A percentile compares a stretch with the other conserved stretches of the same genome.
These are phyloP conservation scores for Asterochloris erici DNA, from an alignment of 139 green algal species.

Conservation along the genomic window DNA sequence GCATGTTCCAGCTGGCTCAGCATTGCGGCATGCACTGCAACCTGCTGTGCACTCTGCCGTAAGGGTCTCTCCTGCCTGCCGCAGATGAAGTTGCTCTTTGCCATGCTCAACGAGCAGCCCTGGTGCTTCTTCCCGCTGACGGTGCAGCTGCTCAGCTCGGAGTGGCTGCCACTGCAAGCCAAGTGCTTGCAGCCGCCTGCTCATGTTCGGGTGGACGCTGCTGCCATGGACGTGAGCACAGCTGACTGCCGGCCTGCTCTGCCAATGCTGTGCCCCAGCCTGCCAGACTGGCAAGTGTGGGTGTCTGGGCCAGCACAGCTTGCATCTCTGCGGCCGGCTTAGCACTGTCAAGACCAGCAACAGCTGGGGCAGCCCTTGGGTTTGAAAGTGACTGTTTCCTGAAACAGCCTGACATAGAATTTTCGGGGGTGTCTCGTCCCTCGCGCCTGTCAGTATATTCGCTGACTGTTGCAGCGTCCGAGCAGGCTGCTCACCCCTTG, in stretches of 20 bases:
- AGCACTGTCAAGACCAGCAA: background rate
- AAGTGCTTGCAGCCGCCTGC: constrained; percentile 30
- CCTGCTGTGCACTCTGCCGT: too few relatives aligned
- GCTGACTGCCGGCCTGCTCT: background rate
- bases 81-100: constrained; percentile 65
- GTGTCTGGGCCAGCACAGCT: background rate
- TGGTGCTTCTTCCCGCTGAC: constrained; percentile 82
- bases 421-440: constrained; percentile 16
- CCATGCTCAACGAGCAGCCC: constrained; percentile 70
- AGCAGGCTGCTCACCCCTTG: background rate
- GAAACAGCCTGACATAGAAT: background rate
- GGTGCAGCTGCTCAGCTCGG: constrained; percentile 63
- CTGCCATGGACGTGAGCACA: constrained; percentile 43
- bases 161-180: constrained; percentile 25
- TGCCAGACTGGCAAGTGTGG: background rate
- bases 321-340: background rate
- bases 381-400: background rate
- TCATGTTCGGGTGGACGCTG: constrained; percentile 47
- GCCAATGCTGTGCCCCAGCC: background rate
- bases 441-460: background rate
- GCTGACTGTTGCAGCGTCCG: background rate
- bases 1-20: background rate
- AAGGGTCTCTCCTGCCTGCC: background rate
- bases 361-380: background rate
- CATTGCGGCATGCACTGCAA: too few relatives aligned